Conservation (phyloP, 345 rosid genomes). For the Hibiscus tridactylites region DNA sequence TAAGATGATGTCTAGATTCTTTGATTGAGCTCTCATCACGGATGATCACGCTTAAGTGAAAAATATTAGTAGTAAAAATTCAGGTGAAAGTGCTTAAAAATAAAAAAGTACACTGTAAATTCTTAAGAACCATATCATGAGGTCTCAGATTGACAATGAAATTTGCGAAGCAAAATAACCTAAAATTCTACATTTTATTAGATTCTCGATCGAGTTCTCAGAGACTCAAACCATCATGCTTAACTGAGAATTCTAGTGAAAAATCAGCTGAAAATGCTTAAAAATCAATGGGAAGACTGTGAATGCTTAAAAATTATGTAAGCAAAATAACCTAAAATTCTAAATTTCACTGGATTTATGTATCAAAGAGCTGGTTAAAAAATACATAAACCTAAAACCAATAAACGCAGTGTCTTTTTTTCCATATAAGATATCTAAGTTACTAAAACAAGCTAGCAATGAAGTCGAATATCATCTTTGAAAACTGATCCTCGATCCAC, state of each 20-base stretch:
- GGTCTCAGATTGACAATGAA: background rate
- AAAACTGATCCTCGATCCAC: background rate
- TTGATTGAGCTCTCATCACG: background rate
- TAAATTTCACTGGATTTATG: background rate
- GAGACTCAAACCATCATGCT: background rate
- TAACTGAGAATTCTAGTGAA: background rate
- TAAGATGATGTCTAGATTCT: background rate
- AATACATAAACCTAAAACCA: background rate
- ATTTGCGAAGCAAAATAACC: background rate
- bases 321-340: background rate
- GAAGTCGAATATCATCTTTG: slow-evolving; percentile 1
- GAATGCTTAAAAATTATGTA: background rate
- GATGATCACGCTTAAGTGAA: background rate
- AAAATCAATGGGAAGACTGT: too few species aligned
- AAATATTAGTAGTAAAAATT: background rate
- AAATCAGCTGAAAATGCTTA: background rate
- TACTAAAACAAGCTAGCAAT: slow-evolving; percentile 1
- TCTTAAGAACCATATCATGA: background rate
- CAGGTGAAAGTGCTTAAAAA: background rate
- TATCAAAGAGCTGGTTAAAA: background rate
- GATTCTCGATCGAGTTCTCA: too few species aligned
- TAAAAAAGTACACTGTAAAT: background rate
- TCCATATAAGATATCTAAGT: background rate
- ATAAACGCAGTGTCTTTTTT: background rate
- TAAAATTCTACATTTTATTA: background rate